Conservation (phyloP, 2,329 filamentous ascomycete genomes). For the Cephalotrichum gorgonifer region DNA sequence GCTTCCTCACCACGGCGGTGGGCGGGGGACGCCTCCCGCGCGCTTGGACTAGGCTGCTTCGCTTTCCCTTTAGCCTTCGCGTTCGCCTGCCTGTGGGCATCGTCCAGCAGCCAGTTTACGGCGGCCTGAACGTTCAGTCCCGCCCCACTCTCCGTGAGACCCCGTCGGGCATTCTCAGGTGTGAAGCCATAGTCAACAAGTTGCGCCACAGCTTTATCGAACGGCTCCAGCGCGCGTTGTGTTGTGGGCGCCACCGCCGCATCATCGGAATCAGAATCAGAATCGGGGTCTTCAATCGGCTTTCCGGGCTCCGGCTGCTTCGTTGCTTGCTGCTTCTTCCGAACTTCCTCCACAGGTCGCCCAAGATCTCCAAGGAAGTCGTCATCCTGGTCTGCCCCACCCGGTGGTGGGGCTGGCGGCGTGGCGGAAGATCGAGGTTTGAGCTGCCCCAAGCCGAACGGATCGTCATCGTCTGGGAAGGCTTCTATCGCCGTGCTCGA, state of each 20-base stretch:
- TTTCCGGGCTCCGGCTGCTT: slow-evolving; percentile 42
- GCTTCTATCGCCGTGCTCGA: slow-evolving; percentile 17
- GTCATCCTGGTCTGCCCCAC: slow-evolving; percentile 39
- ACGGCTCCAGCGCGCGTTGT: slow-evolving; percentile 24
- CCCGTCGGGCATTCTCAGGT: slow-evolving; percentile 69
- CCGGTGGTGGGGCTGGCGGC: background rate
- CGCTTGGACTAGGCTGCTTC: background rate
- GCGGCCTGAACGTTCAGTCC: slow-evolving; percentile 76
- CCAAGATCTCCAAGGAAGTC: slow-evolving; percentile 57
- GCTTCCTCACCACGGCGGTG: background rate
- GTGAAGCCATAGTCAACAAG: slow-evolving; percentile 93
- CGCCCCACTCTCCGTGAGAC: slow-evolving; percentile 68
- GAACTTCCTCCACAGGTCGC: slow-evolving; percentile 54
- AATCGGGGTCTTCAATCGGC: slow-evolving; percentile 41
- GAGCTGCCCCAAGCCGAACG: slow-evolving; percentile 11
- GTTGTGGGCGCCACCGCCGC: background rate
- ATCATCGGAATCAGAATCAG: slow-evolving; percentile 29
- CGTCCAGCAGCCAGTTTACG: slow-evolving; percentile 80
- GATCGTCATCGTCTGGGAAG: slow-evolving; percentile 34
- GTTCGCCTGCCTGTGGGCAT: slow-evolving; percentile 77
- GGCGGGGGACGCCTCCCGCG: background rate
- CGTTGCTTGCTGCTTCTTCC: slow-evolving; percentile 29
- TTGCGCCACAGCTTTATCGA: slow-evolving; percentile 75
- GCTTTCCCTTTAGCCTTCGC: slow-evolving; percentile 47
- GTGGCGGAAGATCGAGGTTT: slow-evolving; percentile 5